Evolutionary conservation across 2,329 filamentous ascomycete genomes (phyloP), one percentile per base, ranked within the genome.

Genomic region (Dactylella cylindrospora): DNA sequence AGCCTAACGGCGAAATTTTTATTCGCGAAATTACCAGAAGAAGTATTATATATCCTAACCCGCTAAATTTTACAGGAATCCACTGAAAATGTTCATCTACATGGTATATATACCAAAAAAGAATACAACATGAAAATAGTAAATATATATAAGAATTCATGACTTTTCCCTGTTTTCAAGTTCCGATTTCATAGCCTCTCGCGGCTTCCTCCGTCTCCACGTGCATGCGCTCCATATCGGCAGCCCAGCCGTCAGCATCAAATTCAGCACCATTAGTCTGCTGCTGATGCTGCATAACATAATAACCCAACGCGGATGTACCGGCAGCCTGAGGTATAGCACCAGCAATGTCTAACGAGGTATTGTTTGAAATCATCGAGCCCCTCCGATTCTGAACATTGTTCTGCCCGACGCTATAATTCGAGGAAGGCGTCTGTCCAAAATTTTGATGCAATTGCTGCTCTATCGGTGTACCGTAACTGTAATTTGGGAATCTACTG

Each of bases 231-330:
- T 53, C 57, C 49, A 62, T 62, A 40, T 62, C 50, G 5, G 57
- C 38, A 28, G 35, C 38, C 57, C 57, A 62, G 23, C 31, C 44
- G 28, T 54, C 57, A 3, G 49, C 49, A 10, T 49, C 49, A 44
- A 43, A 54, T 19, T 54, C 41, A 13, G 49, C 47, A 25, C 41
- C 31, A 23, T 47, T 47, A 9, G 25, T 35, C 9, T 29, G 25
- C 22, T 61, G 55, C 35, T 62, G 57, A n/a, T 62, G 57, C 39
- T 54, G 49, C 49, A 62, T 54, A 39, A 61, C 52, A 33, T 62
- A 62, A 26, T 54, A 62, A 26, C 39, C 40, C 15, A 62, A 35
- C 33, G 57, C 49, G 7, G 57, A 62, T 8, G 49, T 15, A 28
- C 39, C 33, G 9, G 49, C 25, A 10, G 31, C 57, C 7, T 41